Base-by-base conservation (phyloP, 2,329 filamentous ascomycete genomes). In the Aureobasidium zeae region DNA sequence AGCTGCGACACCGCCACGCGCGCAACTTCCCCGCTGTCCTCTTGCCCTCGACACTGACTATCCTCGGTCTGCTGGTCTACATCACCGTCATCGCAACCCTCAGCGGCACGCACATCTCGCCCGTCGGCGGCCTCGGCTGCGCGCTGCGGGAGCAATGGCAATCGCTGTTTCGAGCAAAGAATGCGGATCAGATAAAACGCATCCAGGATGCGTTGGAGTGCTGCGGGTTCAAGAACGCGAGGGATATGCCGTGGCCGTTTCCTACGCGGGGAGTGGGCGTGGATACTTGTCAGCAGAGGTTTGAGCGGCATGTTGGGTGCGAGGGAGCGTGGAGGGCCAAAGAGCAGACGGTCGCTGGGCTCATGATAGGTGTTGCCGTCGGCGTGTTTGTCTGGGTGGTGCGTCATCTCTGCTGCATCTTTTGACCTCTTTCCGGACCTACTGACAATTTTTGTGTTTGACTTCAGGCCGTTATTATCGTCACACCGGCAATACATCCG, bases 201-300 rank as follows among this genome's bases (percentile, higher is more conserved):
- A 79, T 86, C 38, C 82, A 86, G 54, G 77, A 86, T 55, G 58
- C 69, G 0, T 71, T 83, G 22, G 56, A 71, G 6, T 86, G 82
- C 63, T 86, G 82, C 51, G 82, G 82, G 0, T 65, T 83, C 24
- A 68, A 68, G 44, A 70, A 66, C 4, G 56, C 75, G 20, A 59
- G 56, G 21, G 79, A 86, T 53, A 74, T 72, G 51, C 72, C 74
- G 0, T 84, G 72, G 65, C 82, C 81, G 0, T 83, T 82, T 47
- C 66, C 66, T 42, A 45, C 63, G 43, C 50, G 59, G 39, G 51
- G 53, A 38, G 37, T 59, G 32, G 49, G 54, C 30, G 30, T 45
- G 15, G 51, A 60, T 31, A 57, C 62, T 10, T 81, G 79, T 53
- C 51, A 62, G 4, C 56, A 64, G 33, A 59, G 66, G 4, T 77